A percentile compares a stretch with the other conserved stretches of the same genome.
These are phyloP conservation scores for Lasiosphaeriaceae sp. DNA, from an alignment of 495 filamentous ascomycete genomes.

Conservation along the genomic window DNA sequence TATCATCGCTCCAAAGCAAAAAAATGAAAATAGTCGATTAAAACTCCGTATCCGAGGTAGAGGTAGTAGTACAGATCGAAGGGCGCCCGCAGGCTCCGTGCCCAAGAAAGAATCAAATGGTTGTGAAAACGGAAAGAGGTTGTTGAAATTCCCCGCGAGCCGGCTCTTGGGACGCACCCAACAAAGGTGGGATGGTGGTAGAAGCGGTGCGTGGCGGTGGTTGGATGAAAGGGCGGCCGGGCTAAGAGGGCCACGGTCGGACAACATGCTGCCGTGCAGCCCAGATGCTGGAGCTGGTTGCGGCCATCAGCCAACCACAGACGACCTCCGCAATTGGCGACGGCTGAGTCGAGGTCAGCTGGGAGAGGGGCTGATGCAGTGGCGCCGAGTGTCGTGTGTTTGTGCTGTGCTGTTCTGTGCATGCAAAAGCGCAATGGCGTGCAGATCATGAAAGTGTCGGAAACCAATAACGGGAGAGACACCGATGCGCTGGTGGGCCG, in stretches of 20 bases:
- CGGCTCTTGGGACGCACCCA: conserved; percentile 23
- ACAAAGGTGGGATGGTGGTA: neutral
- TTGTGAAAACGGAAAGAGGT: conserved; percentile 7
- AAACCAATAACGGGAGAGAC: conserved; percentile 16
- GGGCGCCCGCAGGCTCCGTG: conserved; percentile 11
- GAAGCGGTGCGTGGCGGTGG: neutral
- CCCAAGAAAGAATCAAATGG: conserved; percentile 10
- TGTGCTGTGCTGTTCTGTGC: conserved; percentile 10
- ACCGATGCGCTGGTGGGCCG: conserved; percentile 6
- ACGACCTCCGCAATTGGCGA: neutral
- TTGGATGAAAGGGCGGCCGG: neutral
- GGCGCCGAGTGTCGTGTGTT: conserved; percentile 6
- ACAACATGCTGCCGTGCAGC: neutral
- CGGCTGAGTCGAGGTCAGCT: conserved; percentile 11
- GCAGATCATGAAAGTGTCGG: conserved; percentile 12
- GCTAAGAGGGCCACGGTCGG: neutral
- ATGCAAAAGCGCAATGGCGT: conserved; percentile 17
- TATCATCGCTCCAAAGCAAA: conserved; percentile 17
- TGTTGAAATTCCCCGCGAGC: conserved; percentile 16
- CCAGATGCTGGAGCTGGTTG: neutral
- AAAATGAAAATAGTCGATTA: conserved; percentile 22
- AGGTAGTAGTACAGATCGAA: conserved; percentile 26
- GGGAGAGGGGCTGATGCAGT: conserved; percentile 1
- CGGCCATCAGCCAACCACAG: conserved; percentile 13
- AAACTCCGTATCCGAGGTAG: conserved; percentile 21